Base-by-base conservation (phyloP, 805 yeast species). In the Phaffomyces antillensis region DNA sequence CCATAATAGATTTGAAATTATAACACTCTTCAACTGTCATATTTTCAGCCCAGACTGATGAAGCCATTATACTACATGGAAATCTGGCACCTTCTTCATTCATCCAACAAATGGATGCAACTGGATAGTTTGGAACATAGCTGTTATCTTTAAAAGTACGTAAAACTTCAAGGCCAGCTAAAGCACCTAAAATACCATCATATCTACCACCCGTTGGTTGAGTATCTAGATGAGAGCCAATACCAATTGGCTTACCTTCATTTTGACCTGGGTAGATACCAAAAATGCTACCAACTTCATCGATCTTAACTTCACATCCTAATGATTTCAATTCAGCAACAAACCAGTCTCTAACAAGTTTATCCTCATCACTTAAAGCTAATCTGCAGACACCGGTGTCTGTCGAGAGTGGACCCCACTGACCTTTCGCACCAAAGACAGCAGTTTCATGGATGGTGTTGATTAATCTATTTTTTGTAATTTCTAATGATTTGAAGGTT, bases 31-130 rank as follows among this genome's bases (percentile, higher is more conserved):
- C 75, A 44, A 71, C 63, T 1, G 68, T 52, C 33, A 69, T 57
- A 25, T 64, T 60, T 12, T 75, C 83, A 3, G 86, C 77, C 85
- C 85, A 83, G 2, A 81, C 86, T 13, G 81, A 72, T 5, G 83
- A 76, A 3, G 83, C 75, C 75, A 82, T 80, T 60, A 79, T 71
- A 37, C 82, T 71, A 63, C 75, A 68, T n/a, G 88, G 86, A 55
- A 81, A 83, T 41, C 90, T 63, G 0, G 89, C 88, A 45, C 90
- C 90, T 64, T 83, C 90, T 58, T 83, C 90, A 55, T 83, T 83
- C 60, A 81, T 79, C 90, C 90, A 83, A 55, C 77, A 71, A 36
- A 83, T 71, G 5, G 79, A 70, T 7, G 82, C 79, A 44, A 83
- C 73, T 9, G 88, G 88, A 49, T 69, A 81, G 43, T 78, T 72